These are phyloP conservation scores for Agastache rugosa DNA, from an alignment of 257 asterid species.

Conservation along the genomic window DNA sequence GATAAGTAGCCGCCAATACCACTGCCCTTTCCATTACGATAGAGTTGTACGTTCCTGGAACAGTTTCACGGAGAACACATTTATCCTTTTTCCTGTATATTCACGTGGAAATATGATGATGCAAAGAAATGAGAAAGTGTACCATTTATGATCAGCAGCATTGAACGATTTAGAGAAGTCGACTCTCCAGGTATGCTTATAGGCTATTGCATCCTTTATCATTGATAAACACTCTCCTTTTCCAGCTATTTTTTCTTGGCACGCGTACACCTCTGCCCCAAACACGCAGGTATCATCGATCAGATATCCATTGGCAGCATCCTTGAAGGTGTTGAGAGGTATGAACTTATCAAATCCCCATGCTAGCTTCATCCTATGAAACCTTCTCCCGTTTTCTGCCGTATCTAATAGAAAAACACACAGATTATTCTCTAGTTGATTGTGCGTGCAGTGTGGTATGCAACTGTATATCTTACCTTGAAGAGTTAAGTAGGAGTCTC, in stretches of 20 bases:
- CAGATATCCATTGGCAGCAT: conserved; percentile 62
- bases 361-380: conserved; percentile 56
- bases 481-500: conserved; percentile 54
- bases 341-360: conserved; percentile 68
- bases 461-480: conserved; percentile 45
- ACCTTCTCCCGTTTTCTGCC: conserved; percentile 55
- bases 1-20: conserved; percentile 59
- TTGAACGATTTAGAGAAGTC: conserved; percentile 52
- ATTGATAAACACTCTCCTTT: conserved; percentile 61
- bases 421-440: background rate
- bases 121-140: background rate
- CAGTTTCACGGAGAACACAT: background rate
- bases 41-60: conserved; percentile 67
- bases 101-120: background rate
- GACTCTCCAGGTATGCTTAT: conserved; percentile 54
- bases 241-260: conserved; percentile 45
- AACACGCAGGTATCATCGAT: conserved; percentile 58
- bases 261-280: conserved; percentile 67
- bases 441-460: too few species aligned
- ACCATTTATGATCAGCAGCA: conserved; percentile 63
- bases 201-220: conserved; percentile 57
- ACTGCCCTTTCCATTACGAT: conserved; percentile 65
- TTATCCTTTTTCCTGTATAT: background rate
- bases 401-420: conserved; percentile 33
- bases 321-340: conserved; percentile 50